Conservation (phyloP, 495 filamentous ascomycete genomes). For the Annulohypoxylon moriforme region DNA sequence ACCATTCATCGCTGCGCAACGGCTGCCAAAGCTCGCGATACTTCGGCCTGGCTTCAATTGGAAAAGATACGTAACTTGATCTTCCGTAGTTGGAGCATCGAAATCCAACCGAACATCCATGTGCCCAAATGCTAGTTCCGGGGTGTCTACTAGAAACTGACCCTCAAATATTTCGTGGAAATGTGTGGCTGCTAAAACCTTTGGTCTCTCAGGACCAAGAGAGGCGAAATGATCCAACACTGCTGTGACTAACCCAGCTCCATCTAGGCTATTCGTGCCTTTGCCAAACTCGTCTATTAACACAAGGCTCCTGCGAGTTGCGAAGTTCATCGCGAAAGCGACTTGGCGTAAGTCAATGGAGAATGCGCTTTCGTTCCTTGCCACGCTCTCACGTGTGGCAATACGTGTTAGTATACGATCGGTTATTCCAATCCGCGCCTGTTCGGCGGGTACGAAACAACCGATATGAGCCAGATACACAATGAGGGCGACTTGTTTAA, state of each 20-base stretch:
- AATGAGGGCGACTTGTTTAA: conserved; percentile 95
- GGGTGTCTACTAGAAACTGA: conserved; percentile 68
- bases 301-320: conserved; percentile 80
- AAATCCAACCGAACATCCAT: conserved; percentile 87
- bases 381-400: conserved; percentile 86
- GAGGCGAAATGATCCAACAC: conserved; percentile 80
- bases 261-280: conserved; percentile 84
- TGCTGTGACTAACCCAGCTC: conserved; percentile 85
- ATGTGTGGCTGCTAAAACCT: conserved; percentile 89
- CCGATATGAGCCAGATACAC: conserved; percentile 94
- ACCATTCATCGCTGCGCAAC: conserved; percentile 87
- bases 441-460: conserved; percentile 86
- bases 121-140: conserved; percentile 75
- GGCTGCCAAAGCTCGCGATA: conserved; percentile 83
- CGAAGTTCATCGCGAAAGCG: conserved; percentile 78
- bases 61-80: conserved; percentile 91
- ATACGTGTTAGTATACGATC: conserved; percentile 94
- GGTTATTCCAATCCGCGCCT: conserved; percentile 84
- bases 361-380: conserved; percentile 88
- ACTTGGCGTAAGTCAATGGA: conserved; percentile 93
- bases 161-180: conserved; percentile 94
- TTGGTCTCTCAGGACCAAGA: conserved; percentile 71
- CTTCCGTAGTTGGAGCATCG: conserved; percentile 65
- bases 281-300: conserved; percentile 98
- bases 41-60: conserved; percentile 77